Evolutionary conservation across 495 filamentous ascomycete genomes (phyloP).

Genomic region (Pseudoneurospora amorphoporcata): DNA sequence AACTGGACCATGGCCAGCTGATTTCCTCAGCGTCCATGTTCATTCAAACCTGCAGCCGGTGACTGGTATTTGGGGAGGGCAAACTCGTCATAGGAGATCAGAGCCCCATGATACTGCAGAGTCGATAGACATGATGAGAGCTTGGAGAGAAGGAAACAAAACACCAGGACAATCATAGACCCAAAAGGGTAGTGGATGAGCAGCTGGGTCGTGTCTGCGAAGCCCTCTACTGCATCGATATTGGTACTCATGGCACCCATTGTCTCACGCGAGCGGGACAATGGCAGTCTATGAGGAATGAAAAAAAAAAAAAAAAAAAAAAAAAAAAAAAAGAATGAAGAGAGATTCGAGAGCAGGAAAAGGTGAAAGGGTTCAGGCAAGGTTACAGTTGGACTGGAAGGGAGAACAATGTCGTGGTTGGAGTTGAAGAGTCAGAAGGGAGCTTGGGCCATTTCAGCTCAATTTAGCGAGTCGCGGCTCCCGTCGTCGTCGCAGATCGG

Average conservation of each 20-base stretch:
- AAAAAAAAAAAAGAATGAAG: neutral
- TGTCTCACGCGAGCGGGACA: neutral
- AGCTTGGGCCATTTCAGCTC: neutral
- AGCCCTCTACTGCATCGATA: neutral
- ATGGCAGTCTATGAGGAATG: neutral
- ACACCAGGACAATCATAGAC: neutral
- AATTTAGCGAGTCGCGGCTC: neutral
- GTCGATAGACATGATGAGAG: neutral
- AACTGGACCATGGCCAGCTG: neutral
- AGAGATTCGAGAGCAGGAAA: neutral
- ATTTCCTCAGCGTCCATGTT: neutral
- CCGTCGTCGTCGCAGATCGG: neutral
- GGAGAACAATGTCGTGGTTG: neutral
- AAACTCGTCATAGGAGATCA: neutral
- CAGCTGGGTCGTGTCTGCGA: neutral
- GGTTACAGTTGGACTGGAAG: neutral
- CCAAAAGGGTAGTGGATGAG: neutral
- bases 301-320: neutral
- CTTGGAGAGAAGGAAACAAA: neutral
- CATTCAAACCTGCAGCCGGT: neutral
- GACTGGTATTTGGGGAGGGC: neutral
- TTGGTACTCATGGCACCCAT: neutral
- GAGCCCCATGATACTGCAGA: neutral
- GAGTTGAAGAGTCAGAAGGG: neutral
- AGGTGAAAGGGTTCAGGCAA: neutral